These are phyloP conservation scores for Rubus idaeus DNA, from an alignment of 306 rosid species.

Conservation along the genomic window DNA sequence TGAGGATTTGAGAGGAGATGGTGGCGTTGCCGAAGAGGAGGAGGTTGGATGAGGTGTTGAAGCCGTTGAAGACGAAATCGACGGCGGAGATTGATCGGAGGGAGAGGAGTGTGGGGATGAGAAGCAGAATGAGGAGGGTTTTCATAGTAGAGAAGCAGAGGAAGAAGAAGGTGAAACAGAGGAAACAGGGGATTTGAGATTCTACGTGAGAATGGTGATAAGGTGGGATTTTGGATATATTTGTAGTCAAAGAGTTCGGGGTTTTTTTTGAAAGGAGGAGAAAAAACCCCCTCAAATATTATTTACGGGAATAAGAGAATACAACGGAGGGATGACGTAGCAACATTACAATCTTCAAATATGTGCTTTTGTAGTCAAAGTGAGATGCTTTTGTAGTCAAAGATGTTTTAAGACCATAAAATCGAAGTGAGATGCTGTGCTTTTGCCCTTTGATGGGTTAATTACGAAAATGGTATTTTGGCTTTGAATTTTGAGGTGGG, in stretches of 20 bases:
- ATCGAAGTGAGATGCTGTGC: too few species aligned
- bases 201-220: background rate
- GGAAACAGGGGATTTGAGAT: background rate
- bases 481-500: background rate
- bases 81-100: constrained; percentile 31
- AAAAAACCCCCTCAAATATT: too few species aligned
- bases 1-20: constrained; percentile 45
- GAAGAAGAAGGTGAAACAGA: background rate
- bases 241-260: background rate
- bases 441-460: background rate
- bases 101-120: constrained; percentile 18
- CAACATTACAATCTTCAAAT: too few species aligned
- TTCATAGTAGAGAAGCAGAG: constrained; percentile 31
- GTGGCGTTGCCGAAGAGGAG: constrained; percentile 65
- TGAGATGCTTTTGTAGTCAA: too few species aligned
- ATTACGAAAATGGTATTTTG: background rate
- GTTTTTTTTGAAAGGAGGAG: too few species aligned
- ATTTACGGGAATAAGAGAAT: too few species aligned
- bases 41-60: constrained; percentile 49
- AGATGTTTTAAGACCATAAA: background rate
- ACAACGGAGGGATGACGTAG: too few species aligned
- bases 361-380: too few species aligned
- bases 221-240: too few species aligned
- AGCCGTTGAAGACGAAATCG: constrained; percentile 75
- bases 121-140: constrained; percentile 18